A percentile compares a stretch with the other conserved stretches of the same genome.
These are phyloP conservation scores for Metschnikowia cubensis DNA, from an alignment of 805 yeast genomes.

Conservation along the genomic window DNA sequence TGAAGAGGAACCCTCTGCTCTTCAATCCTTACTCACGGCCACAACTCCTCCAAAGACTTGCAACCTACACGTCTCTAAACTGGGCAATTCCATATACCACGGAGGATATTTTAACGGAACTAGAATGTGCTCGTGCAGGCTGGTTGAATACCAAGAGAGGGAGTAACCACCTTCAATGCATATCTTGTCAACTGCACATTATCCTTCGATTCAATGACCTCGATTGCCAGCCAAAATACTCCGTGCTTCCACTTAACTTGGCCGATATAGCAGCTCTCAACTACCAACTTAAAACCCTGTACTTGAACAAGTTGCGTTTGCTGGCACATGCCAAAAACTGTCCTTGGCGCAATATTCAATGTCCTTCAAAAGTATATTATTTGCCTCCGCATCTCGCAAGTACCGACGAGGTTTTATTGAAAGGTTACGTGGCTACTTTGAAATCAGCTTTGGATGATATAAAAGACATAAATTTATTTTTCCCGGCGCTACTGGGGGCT, in stretches of 20 bases:
- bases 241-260: constrained; percentile 12
- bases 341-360: constrained; percentile 35
- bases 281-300: constrained; percentile 21
- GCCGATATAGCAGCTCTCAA: constrained; percentile 27
- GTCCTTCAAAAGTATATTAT: constrained; percentile 35
- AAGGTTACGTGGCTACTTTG: constrained; percentile 27
- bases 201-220: constrained; percentile 25
- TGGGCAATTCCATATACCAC: constrained; percentile 39
- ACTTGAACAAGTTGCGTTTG: constrained; percentile 22
- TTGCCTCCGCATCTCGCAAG: constrained; percentile 28
- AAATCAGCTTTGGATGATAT: constrained; percentile 26
- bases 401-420: constrained; percentile 28
- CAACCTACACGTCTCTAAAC: constrained; percentile 42
- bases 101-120: constrained; percentile 35
- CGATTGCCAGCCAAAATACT: constrained; percentile 11
- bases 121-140: constrained; percentile 48
- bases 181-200: constrained; percentile 28
- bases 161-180: constrained; percentile 33
- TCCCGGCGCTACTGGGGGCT: neutral
- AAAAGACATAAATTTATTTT: constrained; percentile 3
- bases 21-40: constrained; percentile 39
- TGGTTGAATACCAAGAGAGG: constrained; percentile 36
- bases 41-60: constrained; percentile 37
- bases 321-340: constrained; percentile 31
- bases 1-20: constrained; percentile 7